A percentile compares a stretch with the other conserved stretches of the same genome.
Evolutionary conservation across 2,329 filamentous ascomycete species (phyloP).

Genomic region (Exophiala dermatitidis): DNA sequence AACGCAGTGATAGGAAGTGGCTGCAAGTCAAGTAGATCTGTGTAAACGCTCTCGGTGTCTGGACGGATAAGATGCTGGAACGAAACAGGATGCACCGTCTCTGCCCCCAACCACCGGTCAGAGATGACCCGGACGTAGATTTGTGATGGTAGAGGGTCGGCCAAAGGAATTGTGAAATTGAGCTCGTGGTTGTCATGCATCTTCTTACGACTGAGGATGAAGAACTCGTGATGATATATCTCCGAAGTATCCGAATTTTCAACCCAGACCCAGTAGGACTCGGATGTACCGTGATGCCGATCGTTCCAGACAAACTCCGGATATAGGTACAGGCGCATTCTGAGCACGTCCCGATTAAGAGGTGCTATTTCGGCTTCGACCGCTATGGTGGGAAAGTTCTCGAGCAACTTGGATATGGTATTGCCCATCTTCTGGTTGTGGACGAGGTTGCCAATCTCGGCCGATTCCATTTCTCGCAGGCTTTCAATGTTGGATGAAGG

Average conservation of each 20-base stretch:
- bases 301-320: conserved; percentile 96
- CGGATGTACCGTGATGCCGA: conserved; percentile 82
- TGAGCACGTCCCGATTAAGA: conserved; percentile 84
- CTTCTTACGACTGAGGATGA: conserved; percentile 84
- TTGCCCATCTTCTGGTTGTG: conserved; percentile 84
- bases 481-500: conserved; percentile 66
- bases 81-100: conserved; percentile 89
- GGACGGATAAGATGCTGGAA: conserved; percentile 97
- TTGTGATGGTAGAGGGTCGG: conserved; percentile 86
- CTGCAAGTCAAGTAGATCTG: conserved; percentile 84
- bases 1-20: conserved; percentile 79
- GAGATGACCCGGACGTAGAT: conserved; percentile 94
- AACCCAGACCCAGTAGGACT: conserved; percentile 98
- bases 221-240: conserved; percentile 96
- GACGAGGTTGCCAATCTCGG: conserved; percentile 83
- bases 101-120: conserved; percentile 91
- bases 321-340: conserved; percentile 78
- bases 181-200: conserved; percentile 94
- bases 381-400: conserved; percentile 85
- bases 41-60: conserved; percentile 96
- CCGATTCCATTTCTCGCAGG: conserved; percentile 84
- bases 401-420: conserved; percentile 70
- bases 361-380: conserved; percentile 94
- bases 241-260: conserved; percentile 96
- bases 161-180: conserved; percentile 92